Evolutionary conservation across 176 grass and related monocot genomes (phyloP).

Genomic region (Rhynchospora tenuis): DNA sequence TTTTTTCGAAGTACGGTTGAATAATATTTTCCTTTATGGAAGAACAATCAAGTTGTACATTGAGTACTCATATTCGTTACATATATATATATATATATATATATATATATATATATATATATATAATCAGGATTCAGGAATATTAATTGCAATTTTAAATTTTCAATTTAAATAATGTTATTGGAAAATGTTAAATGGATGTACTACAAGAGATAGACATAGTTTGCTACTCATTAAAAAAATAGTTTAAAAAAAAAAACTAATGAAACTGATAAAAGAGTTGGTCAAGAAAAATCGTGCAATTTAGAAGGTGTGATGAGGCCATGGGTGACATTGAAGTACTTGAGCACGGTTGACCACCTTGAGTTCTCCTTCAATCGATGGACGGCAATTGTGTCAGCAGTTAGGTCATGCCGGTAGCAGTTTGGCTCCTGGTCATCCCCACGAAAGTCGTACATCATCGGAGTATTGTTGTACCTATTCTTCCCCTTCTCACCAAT

Average conservation of each 20-base stretch:
- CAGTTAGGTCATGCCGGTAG: conserved; percentile 43
- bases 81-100: no score
- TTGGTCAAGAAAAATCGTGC: conserved; percentile 31
- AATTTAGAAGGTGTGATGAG: conserved; percentile 21
- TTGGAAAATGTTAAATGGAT: neutral
- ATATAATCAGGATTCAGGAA: no score
- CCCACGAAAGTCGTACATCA: conserved; percentile 63
- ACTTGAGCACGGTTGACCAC: conserved; percentile 46
- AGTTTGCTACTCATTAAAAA: neutral
- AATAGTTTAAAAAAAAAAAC: no score
- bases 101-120: no score
- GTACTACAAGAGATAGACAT: neutral
- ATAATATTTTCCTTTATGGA: no score
- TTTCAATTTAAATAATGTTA: no score
- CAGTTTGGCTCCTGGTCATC: conserved; percentile 31
- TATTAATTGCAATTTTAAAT: no score
- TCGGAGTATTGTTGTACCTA: conserved; percentile 34
- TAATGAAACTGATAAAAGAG: neutral
- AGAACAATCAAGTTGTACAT: no score
- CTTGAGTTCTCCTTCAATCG: conserved; percentile 55
- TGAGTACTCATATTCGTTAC: no score
- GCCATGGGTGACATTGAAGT: conserved; percentile 54
- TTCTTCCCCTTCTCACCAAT: conserved; percentile 57
- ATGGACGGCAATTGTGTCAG: conserved; percentile 70
- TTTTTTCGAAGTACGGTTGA: no score